A percentile compares a stretch with the other conserved stretches of the same genome.
phyloP scores from a whole-genome alignment of 2,329 filamentous ascomycete genomes.

The Byssoonygena ceratinophila region DNA sequence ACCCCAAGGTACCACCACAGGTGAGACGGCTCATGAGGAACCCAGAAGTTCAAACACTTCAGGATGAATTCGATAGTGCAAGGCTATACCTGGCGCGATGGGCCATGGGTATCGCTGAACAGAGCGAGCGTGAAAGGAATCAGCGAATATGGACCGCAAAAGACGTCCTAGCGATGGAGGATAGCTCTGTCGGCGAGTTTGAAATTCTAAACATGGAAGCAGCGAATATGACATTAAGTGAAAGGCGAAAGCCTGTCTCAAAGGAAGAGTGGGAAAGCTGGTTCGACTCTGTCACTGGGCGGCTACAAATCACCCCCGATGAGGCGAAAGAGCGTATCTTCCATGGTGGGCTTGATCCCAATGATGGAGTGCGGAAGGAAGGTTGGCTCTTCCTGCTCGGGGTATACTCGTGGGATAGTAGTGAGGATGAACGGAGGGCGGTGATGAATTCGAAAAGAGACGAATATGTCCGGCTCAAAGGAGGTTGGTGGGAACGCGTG shows the following conservation, averaged over 20 bases:
- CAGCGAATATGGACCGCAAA: conserved; percentile 86
- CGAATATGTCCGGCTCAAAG: conserved; percentile 88
- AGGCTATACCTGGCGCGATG: conserved; percentile 87
- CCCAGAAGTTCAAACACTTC: conserved; percentile 85
- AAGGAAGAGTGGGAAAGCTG: conserved; percentile 83
- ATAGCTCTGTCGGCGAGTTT: conserved; percentile 91
- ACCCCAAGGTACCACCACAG: conserved; percentile 81
- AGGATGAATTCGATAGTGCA: conserved; percentile 95
- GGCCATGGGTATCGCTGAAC: conserved; percentile 98
- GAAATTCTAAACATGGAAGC: conserved; percentile 77
- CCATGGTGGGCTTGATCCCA: conserved; percentile 77
- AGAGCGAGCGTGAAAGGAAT: conserved; percentile 77
- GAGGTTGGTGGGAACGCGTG: conserved; percentile 89
- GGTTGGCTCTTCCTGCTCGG: conserved; percentile 92
- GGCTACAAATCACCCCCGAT: conserved; percentile 67
- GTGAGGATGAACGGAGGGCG: conserved; percentile 69
- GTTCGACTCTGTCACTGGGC: conserved; percentile 66
- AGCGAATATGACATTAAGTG: conserved; percentile 60
- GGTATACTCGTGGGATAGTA: conserved; percentile 88
- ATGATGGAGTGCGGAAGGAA: conserved; percentile 89
- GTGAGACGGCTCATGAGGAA: conserved; percentile 75
- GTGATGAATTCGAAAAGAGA: conserved; percentile 77
- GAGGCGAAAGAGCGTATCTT: conserved; percentile 98
- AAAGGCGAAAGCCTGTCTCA: conserved; percentile 65
- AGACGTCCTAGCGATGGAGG: conserved; percentile 86